Percentiles rank a stretch among this genome's conserved stretches.
Evolutionary conservation across 1,284 basidiomycete genomes (phyloP).

Genomic region (Puccinia hordei): DNA sequence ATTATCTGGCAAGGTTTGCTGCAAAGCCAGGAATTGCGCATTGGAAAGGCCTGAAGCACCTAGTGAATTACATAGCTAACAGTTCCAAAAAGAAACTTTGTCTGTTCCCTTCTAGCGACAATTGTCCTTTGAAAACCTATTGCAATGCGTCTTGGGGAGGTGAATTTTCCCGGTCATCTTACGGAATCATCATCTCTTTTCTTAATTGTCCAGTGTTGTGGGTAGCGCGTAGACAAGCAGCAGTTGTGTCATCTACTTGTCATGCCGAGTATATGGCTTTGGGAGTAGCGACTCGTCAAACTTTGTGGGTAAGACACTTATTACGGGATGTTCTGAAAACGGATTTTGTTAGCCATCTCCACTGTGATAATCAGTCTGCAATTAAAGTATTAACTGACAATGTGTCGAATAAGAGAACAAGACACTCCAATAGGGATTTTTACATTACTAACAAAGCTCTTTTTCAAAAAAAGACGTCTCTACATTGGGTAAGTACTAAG

Average conservation of each 20-base stretch:
- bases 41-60: neutral
- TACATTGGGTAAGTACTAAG: no score
- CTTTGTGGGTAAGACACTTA: no score
- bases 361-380: neutral
- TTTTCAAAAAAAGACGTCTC: no score
- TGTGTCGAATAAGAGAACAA: no score
- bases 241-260: no score
- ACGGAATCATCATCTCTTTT: neutral
- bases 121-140: neutral
- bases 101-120: neutral
- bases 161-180: neutral
- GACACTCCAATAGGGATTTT: no score
- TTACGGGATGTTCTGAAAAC: neutral
- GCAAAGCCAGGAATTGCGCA: neutral
- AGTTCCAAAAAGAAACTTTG: neutral
- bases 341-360: neutral
- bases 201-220: no score
- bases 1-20: neutral
- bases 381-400: slow-evolving; percentile 24
- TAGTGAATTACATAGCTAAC: neutral
- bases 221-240: no score
- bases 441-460: no score
- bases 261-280: no score
- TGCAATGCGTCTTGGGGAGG: no score
- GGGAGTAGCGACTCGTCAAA: no score